phyloP scores from a whole-genome alignment of 495 filamentous ascomycete species.

The Hypoxylon crocopeplum region DNA sequence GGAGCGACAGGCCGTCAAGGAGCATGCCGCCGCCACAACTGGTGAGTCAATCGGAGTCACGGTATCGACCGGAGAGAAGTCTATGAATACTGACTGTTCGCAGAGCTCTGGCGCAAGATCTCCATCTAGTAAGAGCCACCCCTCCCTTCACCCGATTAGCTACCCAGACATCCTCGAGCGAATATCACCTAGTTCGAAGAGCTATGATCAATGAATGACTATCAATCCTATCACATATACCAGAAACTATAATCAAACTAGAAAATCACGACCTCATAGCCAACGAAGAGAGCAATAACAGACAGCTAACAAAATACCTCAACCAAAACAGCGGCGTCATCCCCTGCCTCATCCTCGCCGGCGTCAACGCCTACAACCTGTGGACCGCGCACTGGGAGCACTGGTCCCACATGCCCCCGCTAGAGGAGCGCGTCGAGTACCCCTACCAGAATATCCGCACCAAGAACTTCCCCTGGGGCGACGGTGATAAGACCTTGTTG shows the following conservation, averaged over 20 bases:
- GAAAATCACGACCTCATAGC: too few relatives aligned
- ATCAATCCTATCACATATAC: too few relatives aligned
- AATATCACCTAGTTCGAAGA: too few relatives aligned
- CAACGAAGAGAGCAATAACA: not conserved
- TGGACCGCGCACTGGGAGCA: constrained; percentile 98
- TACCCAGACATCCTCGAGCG: too few relatives aligned
- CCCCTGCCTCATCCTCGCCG: constrained; percentile 72
- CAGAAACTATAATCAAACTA: too few relatives aligned
- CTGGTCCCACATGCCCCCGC: constrained; percentile 81
- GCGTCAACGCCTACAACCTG: constrained; percentile 82
- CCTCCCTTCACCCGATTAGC: constrained; percentile 4
- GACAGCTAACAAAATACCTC: constrained; percentile 28
- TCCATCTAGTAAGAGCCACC: constrained; percentile 78
- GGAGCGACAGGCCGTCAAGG: constrained; percentile 82
- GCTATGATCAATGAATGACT: too few relatives aligned
- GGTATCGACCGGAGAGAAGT: not conserved
- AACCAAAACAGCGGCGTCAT: constrained; percentile 66
- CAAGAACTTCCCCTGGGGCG: constrained; percentile 90
- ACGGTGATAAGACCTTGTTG: constrained; percentile 80
- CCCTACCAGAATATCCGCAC: constrained; percentile 91
- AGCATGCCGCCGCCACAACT: constrained; percentile 79
- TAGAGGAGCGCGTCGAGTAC: constrained; percentile 89
- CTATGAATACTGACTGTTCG: constrained; percentile 19
- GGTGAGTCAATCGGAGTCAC: constrained; percentile 59
- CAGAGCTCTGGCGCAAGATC: constrained; percentile 93